phyloP scores from a whole-genome alignment of 2,329 filamentous ascomycete genomes.

The Penicillium expansum region DNA sequence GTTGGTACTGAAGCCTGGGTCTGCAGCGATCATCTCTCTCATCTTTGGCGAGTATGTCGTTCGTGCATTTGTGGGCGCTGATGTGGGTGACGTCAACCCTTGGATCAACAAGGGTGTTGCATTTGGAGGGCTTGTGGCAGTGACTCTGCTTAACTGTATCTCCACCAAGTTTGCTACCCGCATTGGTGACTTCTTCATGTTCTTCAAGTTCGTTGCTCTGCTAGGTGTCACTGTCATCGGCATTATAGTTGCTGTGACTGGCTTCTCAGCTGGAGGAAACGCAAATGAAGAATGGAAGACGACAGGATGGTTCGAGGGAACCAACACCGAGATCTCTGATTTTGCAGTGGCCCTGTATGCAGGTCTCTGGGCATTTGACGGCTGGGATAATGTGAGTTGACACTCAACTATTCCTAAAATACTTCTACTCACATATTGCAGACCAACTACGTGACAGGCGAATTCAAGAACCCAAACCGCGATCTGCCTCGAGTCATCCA shows the following conservation, averaged over 20 bases:
- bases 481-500: slow-evolving; percentile 95
- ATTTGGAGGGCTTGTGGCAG: slow-evolving; percentile 67
- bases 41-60: slow-evolving; percentile 99
- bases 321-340: slow-evolving; percentile 71
- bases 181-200: slow-evolving; percentile 91
- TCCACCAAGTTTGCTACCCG: slow-evolving; percentile 85
- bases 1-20: slow-evolving; percentile 88
- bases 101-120: slow-evolving; percentile 93
- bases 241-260: slow-evolving; percentile 83
- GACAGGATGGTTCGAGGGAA: slow-evolving; percentile 83
- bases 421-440: slow-evolving; percentile 12
- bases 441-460: slow-evolving; percentile 97
- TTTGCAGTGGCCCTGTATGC: slow-evolving; percentile 96
- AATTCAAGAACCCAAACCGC: slow-evolving; percentile 86
- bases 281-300: slow-evolving; percentile 84
- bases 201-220: slow-evolving; percentile 90
- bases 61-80: slow-evolving; percentile 78
- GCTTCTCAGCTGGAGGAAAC: slow-evolving; percentile 71
- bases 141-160: slow-evolving; percentile 84
- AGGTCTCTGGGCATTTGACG: slow-evolving; percentile 96
- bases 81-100: slow-evolving; percentile 72
- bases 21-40: slow-evolving; percentile 90
- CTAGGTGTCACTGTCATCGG: slow-evolving; percentile 83
- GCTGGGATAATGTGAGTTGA: slow-evolving; percentile 88
- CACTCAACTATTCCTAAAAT: background rate